These are phyloP conservation scores for Noccaea caerulescens DNA, from an alignment of 345 rosid species.

Conservation along the genomic window DNA sequence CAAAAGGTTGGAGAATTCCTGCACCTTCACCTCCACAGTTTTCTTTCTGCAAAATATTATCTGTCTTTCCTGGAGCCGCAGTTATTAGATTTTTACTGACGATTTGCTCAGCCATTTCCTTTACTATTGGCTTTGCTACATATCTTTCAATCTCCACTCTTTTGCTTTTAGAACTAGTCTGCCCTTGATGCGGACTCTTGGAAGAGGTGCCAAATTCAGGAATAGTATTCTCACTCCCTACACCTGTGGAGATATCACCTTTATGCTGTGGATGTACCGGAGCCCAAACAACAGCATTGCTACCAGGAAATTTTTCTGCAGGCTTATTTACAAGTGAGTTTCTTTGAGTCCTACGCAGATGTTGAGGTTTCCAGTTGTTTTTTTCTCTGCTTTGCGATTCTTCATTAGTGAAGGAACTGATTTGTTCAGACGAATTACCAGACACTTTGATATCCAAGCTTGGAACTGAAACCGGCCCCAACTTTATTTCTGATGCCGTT, in stretches of 20 bases:
- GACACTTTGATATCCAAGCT: conserved; percentile 50
- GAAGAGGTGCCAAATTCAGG: conserved; percentile 50
- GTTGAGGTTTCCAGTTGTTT: conserved; percentile 71
- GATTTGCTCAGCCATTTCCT: conserved; percentile 82
- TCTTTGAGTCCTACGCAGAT: conserved; percentile 61
- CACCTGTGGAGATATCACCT: conserved; percentile 56
- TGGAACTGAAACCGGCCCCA: conserved; percentile 41
- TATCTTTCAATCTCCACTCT: conserved; percentile 94
- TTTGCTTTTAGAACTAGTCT: conserved; percentile 66
- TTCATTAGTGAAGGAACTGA: conserved; percentile 54
- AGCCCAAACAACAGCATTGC: conserved; percentile 83
- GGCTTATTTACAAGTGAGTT: conserved; percentile 56
- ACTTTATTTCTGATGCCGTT: conserved; percentile 48
- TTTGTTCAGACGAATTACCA: conserved; percentile 56
- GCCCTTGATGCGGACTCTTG: conserved; percentile 61
- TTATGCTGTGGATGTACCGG: conserved; percentile 72
- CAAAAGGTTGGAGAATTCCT: conserved; percentile 48
- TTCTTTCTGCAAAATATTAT: conserved; percentile 32
- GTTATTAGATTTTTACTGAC: conserved; percentile 48
- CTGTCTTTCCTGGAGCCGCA: conserved; percentile 39
- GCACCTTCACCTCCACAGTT: conserved; percentile 45
- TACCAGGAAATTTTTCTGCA: conserved; percentile 56
- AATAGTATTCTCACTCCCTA: conserved; percentile 47
- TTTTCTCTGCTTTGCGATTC: conserved; percentile 55
- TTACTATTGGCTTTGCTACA: conserved; percentile 81